Evolutionary conservation across 2,329 filamentous ascomycete genomes (phyloP).

Genomic region (Lojkania enalia): DNA sequence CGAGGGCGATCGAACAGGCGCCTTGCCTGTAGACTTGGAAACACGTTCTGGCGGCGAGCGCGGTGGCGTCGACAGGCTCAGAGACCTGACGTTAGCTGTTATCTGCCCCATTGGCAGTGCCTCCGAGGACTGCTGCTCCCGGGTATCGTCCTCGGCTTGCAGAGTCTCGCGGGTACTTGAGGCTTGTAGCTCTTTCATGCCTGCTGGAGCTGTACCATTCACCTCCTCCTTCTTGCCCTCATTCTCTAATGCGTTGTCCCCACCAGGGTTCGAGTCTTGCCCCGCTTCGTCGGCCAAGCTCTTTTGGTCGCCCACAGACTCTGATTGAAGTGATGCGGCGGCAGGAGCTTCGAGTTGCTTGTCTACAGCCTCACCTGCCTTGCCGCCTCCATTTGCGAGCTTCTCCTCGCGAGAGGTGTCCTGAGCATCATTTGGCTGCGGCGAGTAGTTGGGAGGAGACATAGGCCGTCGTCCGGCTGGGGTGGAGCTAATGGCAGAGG

Average conservation of each 20-base stretch:
- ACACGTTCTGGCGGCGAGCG: slow-evolving; percentile 23
- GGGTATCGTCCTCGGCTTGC: background rate
- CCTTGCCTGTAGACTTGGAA: slow-evolving; percentile 33
- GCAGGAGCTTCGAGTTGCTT: background rate
- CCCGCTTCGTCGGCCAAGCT: slow-evolving; percentile 21
- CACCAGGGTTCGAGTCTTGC: slow-evolving; percentile 16
- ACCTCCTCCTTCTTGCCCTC: slow-evolving; percentile 7
- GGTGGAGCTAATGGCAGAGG: slow-evolving; percentile 2
- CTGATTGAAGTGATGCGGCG: background rate
- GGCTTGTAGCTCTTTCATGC: background rate
- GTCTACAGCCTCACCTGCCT: background rate
- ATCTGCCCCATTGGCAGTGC: slow-evolving; percentile 23
- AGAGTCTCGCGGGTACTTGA: no score
- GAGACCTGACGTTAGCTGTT: slow-evolving; percentile 21
- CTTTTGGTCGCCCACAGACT: background rate
- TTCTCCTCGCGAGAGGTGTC: slow-evolving; percentile 23
- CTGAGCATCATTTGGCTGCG: slow-evolving; percentile 34
- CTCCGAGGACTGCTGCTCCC: slow-evolving; percentile 7
- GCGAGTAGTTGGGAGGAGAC: slow-evolving; percentile 39
- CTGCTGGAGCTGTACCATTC: slow-evolving; percentile 3
- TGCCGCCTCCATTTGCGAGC: slow-evolving; percentile 19
- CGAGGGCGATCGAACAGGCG: slow-evolving; percentile 36
- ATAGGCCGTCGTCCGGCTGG: slow-evolving; percentile 36
- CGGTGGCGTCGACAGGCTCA: slow-evolving; percentile 25
- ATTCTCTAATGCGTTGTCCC: background rate